Evolutionary conservation across 164 flowering plant genomes (phyloP).

Genomic region (Platanus orientalis): DNA sequence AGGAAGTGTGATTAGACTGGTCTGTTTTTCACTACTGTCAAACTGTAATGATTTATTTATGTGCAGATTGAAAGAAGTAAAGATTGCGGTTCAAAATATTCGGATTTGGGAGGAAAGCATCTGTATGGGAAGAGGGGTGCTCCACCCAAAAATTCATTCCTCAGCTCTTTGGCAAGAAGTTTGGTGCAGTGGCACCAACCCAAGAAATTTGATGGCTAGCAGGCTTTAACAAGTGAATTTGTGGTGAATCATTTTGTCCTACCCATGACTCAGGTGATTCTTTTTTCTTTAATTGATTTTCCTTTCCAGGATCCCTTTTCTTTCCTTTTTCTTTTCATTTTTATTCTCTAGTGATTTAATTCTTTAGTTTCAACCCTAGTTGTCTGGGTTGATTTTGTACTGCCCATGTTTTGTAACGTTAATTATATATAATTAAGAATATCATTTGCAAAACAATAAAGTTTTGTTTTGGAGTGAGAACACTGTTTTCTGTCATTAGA

Average conservation of each 20-base stretch:
- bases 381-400: constrained; percentile 24
- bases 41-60: neutral
- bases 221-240: constrained; percentile 2
- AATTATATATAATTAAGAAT: constrained; percentile 7
- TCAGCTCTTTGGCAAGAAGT: constrained; percentile 54
- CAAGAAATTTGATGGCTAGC: constrained; percentile 56
- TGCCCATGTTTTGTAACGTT: constrained; percentile 13
- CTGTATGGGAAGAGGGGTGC: constrained; percentile 58
- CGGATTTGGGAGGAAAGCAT: constrained; percentile 80
- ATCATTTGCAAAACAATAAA: neutral
- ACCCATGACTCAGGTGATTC: constrained; percentile 1
- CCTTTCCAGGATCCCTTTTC: constrained; percentile 8
- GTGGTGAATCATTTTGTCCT: no score
- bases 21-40: neutral
- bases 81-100: constrained; percentile 45
- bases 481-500: no score
- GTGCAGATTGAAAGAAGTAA: constrained; percentile 69
- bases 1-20: neutral
- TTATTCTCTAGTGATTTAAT: constrained; percentile 20
- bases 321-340: neutral
- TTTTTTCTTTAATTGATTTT: neutral
- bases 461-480: neutral
- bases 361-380: constrained; percentile 18
- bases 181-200: constrained; percentile 71
- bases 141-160: constrained; percentile 42